Conservation (phyloP, 345 rosid species). For the Psidium guajava region DNA sequence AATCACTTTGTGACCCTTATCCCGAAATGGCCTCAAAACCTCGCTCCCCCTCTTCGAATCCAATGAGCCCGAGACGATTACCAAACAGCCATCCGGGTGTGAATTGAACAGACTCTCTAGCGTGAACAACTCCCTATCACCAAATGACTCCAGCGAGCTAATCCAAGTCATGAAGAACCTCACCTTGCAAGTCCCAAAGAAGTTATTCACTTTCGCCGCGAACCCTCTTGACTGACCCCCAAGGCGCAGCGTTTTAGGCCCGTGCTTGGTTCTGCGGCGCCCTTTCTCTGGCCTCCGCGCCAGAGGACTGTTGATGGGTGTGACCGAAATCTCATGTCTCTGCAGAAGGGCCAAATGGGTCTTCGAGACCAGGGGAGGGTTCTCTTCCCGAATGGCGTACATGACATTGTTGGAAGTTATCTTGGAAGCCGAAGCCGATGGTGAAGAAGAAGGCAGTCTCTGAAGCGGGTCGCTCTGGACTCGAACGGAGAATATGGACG, state of each 20-base stretch:
- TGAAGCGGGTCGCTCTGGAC: slow-evolving; percentile 32
- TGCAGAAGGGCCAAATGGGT: slow-evolving; percentile 21
- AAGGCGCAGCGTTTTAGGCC: slow-evolving; percentile 4
- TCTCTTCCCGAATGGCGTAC: slow-evolving; percentile 43
- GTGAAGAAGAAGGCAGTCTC: slow-evolving; percentile 5
- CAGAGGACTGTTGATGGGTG: slow-evolving; percentile 3
- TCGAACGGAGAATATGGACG: slow-evolving; percentile 50
- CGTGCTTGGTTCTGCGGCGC: not conserved
- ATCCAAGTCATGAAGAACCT: slow-evolving; percentile 95
- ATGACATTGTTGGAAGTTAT: slow-evolving; percentile 1
- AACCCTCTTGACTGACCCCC: slow-evolving; percentile 28
- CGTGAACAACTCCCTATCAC: slow-evolving; percentile 53
- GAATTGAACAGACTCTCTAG: slow-evolving; percentile 60
- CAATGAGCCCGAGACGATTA: slow-evolving; percentile 62
- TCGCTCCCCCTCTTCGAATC: slow-evolving; percentile 41
- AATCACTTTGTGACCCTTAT: slow-evolving; percentile 36
- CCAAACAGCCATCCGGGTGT: slow-evolving; percentile 55
- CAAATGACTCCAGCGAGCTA: slow-evolving; percentile 48
- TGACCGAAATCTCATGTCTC: slow-evolving; percentile 4
- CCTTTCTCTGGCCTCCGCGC: slow-evolving; percentile 7
- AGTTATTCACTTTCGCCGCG: slow-evolving; percentile 23
- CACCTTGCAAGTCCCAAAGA: slow-evolving; percentile 43
- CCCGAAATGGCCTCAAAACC: slow-evolving; percentile 36
- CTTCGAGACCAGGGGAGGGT: slow-evolving; percentile 16
- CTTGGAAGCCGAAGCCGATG: not conserved